phyloP scores from a whole-genome alignment of 2,329 filamentous ascomycete species.

The Phyllosticta citrichinensis region DNA sequence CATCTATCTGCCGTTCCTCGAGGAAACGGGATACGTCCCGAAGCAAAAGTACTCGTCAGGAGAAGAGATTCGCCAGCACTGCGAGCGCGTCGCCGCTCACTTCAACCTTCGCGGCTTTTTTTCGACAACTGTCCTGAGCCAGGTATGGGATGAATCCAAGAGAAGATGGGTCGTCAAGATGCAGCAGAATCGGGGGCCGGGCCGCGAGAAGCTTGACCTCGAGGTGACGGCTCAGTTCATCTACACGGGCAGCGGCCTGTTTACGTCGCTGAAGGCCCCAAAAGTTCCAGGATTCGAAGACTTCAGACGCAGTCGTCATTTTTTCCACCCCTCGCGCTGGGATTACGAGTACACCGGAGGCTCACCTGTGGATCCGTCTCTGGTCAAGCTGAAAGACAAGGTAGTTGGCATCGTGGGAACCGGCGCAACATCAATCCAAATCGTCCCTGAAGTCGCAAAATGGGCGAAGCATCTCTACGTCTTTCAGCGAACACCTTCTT shows the following conservation, averaged over 20 bases:
- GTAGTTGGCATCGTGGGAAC: conserved; percentile 19
- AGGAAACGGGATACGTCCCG: conserved; percentile 29
- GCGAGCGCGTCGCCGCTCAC: conserved; percentile 29
- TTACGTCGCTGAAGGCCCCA: conserved; percentile 23
- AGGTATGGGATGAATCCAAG: conserved; percentile 43
- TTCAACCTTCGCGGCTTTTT: conserved; percentile 35
- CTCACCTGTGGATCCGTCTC: conserved; percentile 17
- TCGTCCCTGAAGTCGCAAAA: conserved; percentile 18
- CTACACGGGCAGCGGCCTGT: conserved; percentile 18
- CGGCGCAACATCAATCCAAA: conserved; percentile 20
- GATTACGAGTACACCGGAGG: conserved; percentile 24
- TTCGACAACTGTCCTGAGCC: conserved; percentile 34
- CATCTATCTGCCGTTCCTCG: conserved; percentile 28
- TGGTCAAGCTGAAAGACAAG: conserved; percentile 13
- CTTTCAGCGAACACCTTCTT: conserved; percentile 24
- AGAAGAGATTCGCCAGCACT: conserved; percentile 25
- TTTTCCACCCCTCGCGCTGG: conserved; percentile 20
- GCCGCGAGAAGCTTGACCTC: conserved; percentile 20
- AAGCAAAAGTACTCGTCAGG: conserved; percentile 26
- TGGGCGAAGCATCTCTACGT: conserved; percentile 15
- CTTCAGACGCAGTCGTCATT: conserved; percentile 23
- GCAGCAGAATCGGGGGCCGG: conserved; percentile 30
- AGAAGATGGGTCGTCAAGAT: conserved; percentile 25
- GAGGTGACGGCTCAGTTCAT: conserved; percentile 19
- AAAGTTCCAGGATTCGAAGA: conserved; percentile 22